Evolutionary conservation across 768 basidiomycete species (phyloP).

Genomic region (Pluteus cervinus): DNA sequence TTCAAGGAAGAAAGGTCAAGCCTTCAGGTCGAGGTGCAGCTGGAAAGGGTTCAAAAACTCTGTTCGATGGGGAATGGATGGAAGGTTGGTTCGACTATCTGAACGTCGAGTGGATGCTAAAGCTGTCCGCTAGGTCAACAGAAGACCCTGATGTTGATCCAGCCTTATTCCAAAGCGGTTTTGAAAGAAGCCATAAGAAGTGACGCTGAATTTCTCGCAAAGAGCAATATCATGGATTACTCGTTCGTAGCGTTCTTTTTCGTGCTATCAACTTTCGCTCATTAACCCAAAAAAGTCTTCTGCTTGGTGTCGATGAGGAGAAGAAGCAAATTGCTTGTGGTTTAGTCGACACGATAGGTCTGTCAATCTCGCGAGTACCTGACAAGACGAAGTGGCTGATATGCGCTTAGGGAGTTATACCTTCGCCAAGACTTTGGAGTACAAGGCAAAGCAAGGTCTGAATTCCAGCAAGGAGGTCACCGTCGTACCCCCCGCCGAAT

Average conservation of each 20-base stretch:
- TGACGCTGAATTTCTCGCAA: constrained; percentile 70
- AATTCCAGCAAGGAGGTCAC: constrained; percentile 71
- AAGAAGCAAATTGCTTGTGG: constrained; percentile 69
- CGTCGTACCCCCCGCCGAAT: constrained; percentile 74
- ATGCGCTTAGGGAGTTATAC: constrained; percentile 65
- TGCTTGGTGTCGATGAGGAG: constrained; percentile 67
- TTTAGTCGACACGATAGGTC: constrained; percentile 79
- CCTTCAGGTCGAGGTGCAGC: constrained; percentile 23
- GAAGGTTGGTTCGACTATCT: constrained; percentile 52
- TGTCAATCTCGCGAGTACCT: constrained; percentile 2
- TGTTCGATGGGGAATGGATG: constrained; percentile 84
- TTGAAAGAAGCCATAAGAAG: constrained; percentile 60
- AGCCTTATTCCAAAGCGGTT: constrained; percentile 68
- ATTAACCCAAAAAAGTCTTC: constrained; percentile 35
- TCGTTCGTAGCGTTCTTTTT: constrained; percentile 43
- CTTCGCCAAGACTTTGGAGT: constrained; percentile 81
- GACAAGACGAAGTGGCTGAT: not conserved
- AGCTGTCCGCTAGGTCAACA: constrained; percentile 47
- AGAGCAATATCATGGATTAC: constrained; percentile 84
- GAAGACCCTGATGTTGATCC: constrained; percentile 55
- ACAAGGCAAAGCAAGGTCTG: constrained; percentile 76
- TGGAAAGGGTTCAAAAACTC: constrained; percentile 41
- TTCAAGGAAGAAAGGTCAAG: constrained; percentile 71
- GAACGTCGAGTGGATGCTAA: not conserved
- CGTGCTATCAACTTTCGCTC: not conserved